Conservation (phyloP, 345 rosid genomes). For the Eutrema yunnanense region DNA sequence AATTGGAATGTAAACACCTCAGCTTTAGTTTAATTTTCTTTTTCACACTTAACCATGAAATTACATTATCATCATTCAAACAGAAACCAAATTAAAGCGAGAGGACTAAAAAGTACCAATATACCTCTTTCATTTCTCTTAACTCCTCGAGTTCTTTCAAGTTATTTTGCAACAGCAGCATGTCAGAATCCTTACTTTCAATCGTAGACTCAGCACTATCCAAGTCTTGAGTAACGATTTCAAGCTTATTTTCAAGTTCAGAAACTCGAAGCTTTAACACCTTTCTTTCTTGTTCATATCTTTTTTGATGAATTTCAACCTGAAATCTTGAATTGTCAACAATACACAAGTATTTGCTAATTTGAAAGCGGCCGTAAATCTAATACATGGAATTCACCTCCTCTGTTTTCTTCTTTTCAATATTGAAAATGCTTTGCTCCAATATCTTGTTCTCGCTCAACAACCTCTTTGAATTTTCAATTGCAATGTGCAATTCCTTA, state of each 20-base stretch:
- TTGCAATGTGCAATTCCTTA: slow-evolving; percentile 48
- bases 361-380: background rate
- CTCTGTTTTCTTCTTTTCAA: slow-evolving; percentile 61
- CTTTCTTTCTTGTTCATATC: slow-evolving; percentile 61
- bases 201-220: slow-evolving; percentile 47
- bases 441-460: slow-evolving; percentile 49
- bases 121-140: slow-evolving; percentile 96
- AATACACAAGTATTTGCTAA: slow-evolving; percentile 4
- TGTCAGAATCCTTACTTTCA: slow-evolving; percentile 45
- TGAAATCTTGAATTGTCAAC: slow-evolving; percentile 24
- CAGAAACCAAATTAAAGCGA: background rate
- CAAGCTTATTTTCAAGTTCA: slow-evolving; percentile 70
- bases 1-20: background rate
- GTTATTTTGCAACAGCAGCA: slow-evolving; percentile 50
- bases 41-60: background rate
- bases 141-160: slow-evolving; percentile 85
- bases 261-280: slow-evolving; percentile 48
- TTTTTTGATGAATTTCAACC: slow-evolving; percentile 50
- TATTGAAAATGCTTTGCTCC: slow-evolving; percentile 53
- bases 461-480: slow-evolving; percentile 46
- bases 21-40: background rate
- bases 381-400: slow-evolving; percentile 42
- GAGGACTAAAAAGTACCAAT: background rate
- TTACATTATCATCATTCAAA: background rate
- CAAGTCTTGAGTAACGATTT: slow-evolving; percentile 45